Evolutionary conservation across 805 yeast species (phyloP).

Genomic region (Saturnispora besseyi): DNA sequence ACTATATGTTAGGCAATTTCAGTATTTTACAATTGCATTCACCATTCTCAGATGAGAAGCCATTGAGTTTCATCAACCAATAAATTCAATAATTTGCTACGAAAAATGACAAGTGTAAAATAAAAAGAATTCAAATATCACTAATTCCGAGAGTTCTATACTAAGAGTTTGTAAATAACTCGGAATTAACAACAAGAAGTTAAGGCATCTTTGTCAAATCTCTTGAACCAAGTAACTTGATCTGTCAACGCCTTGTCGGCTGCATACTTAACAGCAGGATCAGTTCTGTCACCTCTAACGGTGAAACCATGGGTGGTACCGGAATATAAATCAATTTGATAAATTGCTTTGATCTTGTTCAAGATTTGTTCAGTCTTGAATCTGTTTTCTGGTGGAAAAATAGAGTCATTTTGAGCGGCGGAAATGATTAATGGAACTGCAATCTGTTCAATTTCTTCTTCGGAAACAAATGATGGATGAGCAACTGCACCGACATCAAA

Average conservation of each 20-base stretch:
- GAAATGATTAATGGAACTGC: conserved; percentile 56
- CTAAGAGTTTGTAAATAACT: background rate
- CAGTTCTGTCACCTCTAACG: conserved; percentile 59
- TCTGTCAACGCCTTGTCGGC: conserved; percentile 52
- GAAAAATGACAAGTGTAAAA: too few relatives aligned
- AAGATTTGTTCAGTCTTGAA: conserved; percentile 45
- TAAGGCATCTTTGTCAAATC: conserved; percentile 26
- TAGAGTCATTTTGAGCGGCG: conserved; percentile 63
- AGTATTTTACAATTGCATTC: too few relatives aligned
- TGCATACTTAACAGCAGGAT: conserved; percentile 50
- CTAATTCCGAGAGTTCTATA: background rate
- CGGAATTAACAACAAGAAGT: background rate
- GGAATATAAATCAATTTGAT: conserved; percentile 51
- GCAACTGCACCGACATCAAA: conserved; percentile 61
- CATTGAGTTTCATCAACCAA: too few relatives aligned
- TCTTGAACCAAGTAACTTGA: conserved; percentile 32
- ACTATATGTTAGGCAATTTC: too few relatives aligned
- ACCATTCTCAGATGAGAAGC: too few relatives aligned
- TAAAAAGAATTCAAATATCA: too few relatives aligned
- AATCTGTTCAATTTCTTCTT: conserved; percentile 56
- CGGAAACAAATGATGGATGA: conserved; percentile 70
- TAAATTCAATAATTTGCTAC: too few relatives aligned
- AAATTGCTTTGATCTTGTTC: conserved; percentile 41
- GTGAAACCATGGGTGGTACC: conserved; percentile 74
- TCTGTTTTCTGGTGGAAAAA: conserved; percentile 60